Evolutionary conservation across 2,329 filamentous ascomycete genomes (phyloP).

Genomic region (Fusarium marasasianum): DNA sequence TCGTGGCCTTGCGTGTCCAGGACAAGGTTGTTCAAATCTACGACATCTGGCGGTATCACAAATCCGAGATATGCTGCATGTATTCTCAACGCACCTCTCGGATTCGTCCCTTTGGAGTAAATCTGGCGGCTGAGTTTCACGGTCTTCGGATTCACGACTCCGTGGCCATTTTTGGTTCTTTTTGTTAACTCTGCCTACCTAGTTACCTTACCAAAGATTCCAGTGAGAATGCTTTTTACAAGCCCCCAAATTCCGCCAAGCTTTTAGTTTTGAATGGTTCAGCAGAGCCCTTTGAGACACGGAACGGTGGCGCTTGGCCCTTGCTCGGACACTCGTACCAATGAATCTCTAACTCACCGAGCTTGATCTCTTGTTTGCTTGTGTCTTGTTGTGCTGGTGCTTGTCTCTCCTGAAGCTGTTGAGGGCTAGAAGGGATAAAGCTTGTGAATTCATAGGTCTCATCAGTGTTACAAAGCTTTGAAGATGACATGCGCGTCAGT

Average conservation of each 20-base stretch:
- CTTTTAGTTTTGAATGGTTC: constrained; percentile 12
- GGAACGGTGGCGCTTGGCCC: constrained; percentile 34
- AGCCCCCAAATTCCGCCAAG: constrained; percentile 27
- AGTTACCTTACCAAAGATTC: neutral
- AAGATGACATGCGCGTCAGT: constrained; percentile 35
- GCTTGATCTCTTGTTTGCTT: constrained; percentile 11
- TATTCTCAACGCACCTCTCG: constrained; percentile 33
- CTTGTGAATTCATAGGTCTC: constrained; percentile 17
- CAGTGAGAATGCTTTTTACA: neutral
- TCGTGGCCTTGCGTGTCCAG: constrained; percentile 21
- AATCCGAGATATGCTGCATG: constrained; percentile 23
- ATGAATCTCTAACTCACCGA: constrained; percentile 38
- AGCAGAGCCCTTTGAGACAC: constrained; percentile 24
- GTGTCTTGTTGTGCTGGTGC: constrained; percentile 20
- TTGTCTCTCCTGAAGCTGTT: constrained; percentile 26
- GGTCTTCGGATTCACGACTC: constrained; percentile 29
- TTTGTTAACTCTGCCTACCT: neutral
- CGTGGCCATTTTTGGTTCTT: constrained; percentile 11
- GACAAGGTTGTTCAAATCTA: constrained; percentile 14
- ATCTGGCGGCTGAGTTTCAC: constrained; percentile 19
- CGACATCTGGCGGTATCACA: constrained; percentile 25
- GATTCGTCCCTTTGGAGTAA: constrained; percentile 19
- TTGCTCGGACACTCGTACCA: constrained; percentile 17
- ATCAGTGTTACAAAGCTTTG: constrained; percentile 10
- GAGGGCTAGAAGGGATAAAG: constrained; percentile 9